Evolutionary conservation across 495 filamentous ascomycete species (phyloP).

Genomic region (Talaromyces trachyspermus): DNA sequence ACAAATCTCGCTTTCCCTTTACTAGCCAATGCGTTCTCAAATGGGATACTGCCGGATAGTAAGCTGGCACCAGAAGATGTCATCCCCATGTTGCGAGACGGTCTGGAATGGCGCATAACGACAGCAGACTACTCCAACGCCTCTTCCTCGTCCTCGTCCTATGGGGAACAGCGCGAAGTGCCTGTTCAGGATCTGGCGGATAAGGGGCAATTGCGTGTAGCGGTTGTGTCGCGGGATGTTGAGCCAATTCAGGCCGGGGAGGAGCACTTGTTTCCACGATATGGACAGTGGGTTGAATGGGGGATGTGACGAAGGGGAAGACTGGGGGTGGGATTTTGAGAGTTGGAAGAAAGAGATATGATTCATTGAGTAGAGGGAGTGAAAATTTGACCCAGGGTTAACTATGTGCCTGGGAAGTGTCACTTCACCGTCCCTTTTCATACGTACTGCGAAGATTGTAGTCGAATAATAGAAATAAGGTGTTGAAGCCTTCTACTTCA

Average conservation of each 20-base stretch:
- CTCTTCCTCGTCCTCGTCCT: too few relatives aligned
- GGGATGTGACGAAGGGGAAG: constrained; percentile 7
- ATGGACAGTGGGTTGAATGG: constrained; percentile 7
- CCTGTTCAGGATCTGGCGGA: not conserved
- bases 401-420: too few relatives aligned
- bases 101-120: constrained; percentile 6
- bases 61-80: not conserved
- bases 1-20: constrained; percentile 7
- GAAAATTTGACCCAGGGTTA: too few relatives aligned
- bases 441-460: too few relatives aligned
- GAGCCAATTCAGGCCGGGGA: constrained; percentile 4
- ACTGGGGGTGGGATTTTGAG: too few relatives aligned
- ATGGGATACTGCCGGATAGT: not conserved
- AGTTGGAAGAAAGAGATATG: too few relatives aligned
- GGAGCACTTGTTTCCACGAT: constrained; percentile 7
- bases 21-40: not conserved
- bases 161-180: constrained; percentile 1
- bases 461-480: too few relatives aligned
- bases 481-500: too few relatives aligned
- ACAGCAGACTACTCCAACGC: too few relatives aligned
- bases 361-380: not conserved
- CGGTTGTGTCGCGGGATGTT: constrained; percentile 7
- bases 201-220: constrained; percentile 1
- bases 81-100: not conserved
- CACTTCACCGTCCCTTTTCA: too few relatives aligned